phyloP scores from a whole-genome alignment of 495 filamentous ascomycete species.

The Thermochaetoides thermophila region DNA sequence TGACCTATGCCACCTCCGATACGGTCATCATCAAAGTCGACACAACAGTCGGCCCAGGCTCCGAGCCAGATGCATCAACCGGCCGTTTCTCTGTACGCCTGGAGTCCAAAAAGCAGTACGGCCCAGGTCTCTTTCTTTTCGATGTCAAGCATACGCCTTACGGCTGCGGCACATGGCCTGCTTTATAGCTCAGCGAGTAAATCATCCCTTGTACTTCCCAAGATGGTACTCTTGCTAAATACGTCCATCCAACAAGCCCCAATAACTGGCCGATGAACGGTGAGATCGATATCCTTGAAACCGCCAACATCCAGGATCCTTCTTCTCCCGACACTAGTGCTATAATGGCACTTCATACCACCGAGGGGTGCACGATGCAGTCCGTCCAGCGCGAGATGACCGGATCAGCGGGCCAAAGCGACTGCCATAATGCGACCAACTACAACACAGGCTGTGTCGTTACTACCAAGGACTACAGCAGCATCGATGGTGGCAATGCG shows the following conservation, averaged over 20 bases:
- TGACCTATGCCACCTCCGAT: constrained; percentile 35
- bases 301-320: constrained; percentile 48
- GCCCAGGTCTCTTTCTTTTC: constrained; percentile 41
- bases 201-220: neutral
- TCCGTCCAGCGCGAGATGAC: constrained; percentile 29
- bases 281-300: constrained; percentile 64
- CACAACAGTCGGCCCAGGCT: constrained; percentile 20
- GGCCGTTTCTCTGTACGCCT: constrained; percentile 44
- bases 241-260: constrained; percentile 13
- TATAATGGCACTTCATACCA: constrained; percentile 53
- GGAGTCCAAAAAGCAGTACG: constrained; percentile 37
- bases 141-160: constrained; percentile 45
- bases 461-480: too few species aligned
- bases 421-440: constrained; percentile 40
- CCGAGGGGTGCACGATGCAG: constrained; percentile 41
- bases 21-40: constrained; percentile 32
- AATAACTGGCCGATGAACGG: constrained; percentile 52
- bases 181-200: constrained; percentile 35
- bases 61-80: constrained; percentile 18
- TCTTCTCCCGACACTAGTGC: constrained; percentile 34
- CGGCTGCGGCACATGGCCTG: constrained; percentile 46
- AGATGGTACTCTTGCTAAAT: neutral
- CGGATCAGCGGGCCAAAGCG: constrained; percentile 26
- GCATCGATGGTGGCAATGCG: constrained; percentile 12
- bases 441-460: constrained; percentile 44